Base-by-base conservation (phyloP, 371 early-diverging fungal species). In the Sporodiniella umbellata region DNA sequence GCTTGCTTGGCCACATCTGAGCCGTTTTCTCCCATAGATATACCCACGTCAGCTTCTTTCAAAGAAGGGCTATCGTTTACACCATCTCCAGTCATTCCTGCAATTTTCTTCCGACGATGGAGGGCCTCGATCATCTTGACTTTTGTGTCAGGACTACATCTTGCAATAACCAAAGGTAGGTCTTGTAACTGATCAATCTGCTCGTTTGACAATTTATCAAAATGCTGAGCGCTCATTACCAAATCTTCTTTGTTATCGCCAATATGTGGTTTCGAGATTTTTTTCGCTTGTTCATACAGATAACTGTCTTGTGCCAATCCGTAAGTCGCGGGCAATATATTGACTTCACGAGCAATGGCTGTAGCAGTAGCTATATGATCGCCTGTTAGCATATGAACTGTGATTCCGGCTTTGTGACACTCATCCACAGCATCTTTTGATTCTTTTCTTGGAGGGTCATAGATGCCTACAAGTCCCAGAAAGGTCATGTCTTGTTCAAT, bases 131-230 rank as follows among this genome's bases (percentile, higher is more conserved):
- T 94, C 76, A 99, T 90, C 76, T 93, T 95, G 45, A 96, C 85
- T 68, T 99, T 99, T 64, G 95, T 95, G 60, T 98, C 96, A 5
- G 99, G 98, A 31, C 80, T 84, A 75, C 93, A 92, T 26, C 99
- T 86, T 0, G 96, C 96, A 80, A 98, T 91, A 4, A 98, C 95
- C 7, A 81, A 72, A 4, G 95, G 95, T 39, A 95, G 88, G 33
- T 92, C 87, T 1, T 73, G 68, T 24, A 94, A 64, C 4, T 76
- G 81, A 31, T 91, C 89, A 22, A 96, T 75, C 24, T 86, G 70
- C 28, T 90, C 90, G 40, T 90, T 92, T 0, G 88, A 73, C 56
- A 96, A 54, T 44, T 84, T 64, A 55, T 96, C 96, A 45, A 96
- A 85, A 55, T 92, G 84, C 47, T 70, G 78, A 18, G 93, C 95